Evolutionary conservation across 2,329 filamentous ascomycete genomes (phyloP), one percentile per base, ranked within the genome.

Genomic region (Paracoccidioides lutzii): DNA sequence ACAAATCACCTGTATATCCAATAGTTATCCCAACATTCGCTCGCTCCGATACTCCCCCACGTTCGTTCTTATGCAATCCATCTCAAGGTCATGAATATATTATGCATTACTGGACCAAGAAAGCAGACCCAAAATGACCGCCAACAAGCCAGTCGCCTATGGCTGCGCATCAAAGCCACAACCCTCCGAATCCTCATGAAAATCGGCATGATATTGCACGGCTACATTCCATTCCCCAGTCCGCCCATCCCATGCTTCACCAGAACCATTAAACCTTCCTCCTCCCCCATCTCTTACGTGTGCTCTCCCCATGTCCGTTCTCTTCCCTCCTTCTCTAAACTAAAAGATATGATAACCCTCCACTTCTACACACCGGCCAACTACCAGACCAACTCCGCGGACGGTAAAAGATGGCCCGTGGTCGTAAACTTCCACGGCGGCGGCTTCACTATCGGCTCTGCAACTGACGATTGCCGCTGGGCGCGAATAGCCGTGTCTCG

Each of bases 151-250:
- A 44, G 5, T 14, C 5, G 83, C 70, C 81, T 78, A 75, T 77
- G 81, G 64, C 76, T 88, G 9, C 77, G 78, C 55, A 61, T 83
- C 53, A 79, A 85, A 66, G 84, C 85, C 49, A 71, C 76, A 33
- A 78, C 83, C 66, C 87, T 83, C 83, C 78, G 85, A 53, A 76
- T 78, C 55, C 73, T 87, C 44, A 86, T 87, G 79, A 76, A 75
- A 57, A 76, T 87, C 56, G 84, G 83, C 64, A 87, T 87, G 83
- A 74, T 78, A 58, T 71, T 88, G 42, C 84, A 88, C 66, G 78
- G 77, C 55, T 70, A 83, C 57, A n/a, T n/a, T n/a, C 79, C 83
- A 0, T 71, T 76, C 44, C 82, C 83, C 5, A 75, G 78, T 52
- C 81, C 84, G 5, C 81, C 82, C 1, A 73, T 71, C 37, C 82